These are phyloP conservation scores for Backusella luteola DNA, from an alignment of 192 early-diverging fungal species.

Conservation along the genomic window DNA sequence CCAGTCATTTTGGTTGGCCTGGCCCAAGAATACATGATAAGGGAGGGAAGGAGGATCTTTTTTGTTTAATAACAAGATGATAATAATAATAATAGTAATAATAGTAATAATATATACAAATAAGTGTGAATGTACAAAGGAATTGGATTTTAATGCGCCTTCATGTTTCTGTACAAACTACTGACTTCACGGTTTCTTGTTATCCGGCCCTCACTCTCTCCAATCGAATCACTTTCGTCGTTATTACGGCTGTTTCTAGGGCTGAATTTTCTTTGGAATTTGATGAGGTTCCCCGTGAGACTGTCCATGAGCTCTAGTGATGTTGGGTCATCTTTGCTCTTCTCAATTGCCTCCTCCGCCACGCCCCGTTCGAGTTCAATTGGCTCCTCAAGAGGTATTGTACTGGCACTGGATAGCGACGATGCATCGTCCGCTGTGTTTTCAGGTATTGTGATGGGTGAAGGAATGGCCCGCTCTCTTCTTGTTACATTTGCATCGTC, in stretches of 20 bases:
- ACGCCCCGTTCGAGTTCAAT: background rate
- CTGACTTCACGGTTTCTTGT: constrained; percentile 16
- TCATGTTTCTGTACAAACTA: constrained; percentile 7
- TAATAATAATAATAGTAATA: background rate
- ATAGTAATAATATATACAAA: constrained; percentile 11
- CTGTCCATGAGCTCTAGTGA: constrained; percentile 53
- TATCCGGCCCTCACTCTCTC: constrained; percentile 6
- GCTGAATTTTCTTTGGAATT: constrained; percentile 49
- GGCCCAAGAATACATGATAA: no score
- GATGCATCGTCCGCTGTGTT: background rate
- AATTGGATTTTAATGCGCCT: background rate
- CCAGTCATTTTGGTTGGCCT: no score
- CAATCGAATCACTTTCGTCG: background rate
- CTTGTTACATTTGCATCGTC: background rate
- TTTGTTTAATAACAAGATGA: no score
- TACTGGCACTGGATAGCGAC: constrained; percentile 33
- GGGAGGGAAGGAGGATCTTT: background rate
- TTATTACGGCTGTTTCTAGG: background rate
- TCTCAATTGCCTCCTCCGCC: constrained; percentile 10
- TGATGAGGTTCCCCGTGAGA: constrained; percentile 49
- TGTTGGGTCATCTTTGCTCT: constrained; percentile 11
- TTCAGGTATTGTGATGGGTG: constrained; percentile 11
- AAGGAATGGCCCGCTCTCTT: background rate
- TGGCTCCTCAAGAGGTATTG: constrained; percentile 27
- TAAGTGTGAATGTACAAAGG: background rate